Conservation (phyloP, 495 filamentous ascomycete genomes). For the Tetracladium setigerum region DNA sequence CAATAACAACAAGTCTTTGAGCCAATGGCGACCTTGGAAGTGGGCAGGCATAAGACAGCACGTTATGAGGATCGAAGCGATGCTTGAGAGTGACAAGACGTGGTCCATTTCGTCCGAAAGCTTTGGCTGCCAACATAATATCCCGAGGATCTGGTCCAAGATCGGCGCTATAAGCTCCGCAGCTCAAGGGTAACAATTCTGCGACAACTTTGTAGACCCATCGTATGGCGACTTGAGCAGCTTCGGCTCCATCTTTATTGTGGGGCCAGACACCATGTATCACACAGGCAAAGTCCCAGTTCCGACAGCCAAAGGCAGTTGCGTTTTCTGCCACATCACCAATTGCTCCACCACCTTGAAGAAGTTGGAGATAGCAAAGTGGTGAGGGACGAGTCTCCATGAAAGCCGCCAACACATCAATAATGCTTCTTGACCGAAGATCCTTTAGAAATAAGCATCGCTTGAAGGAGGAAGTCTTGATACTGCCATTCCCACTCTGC, state of each 20-base stretch:
- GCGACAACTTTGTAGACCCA: constrained; percentile 52
- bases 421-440: constrained; percentile 35
- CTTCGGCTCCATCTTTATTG: constrained; percentile 43
- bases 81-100: constrained; percentile 48
- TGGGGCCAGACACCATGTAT: constrained; percentile 56
- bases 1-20: constrained; percentile 49
- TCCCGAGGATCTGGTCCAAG: constrained; percentile 58
- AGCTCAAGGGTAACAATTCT: constrained; percentile 41
- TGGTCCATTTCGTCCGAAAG: constrained; percentile 47
- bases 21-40: constrained; percentile 31
- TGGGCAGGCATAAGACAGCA: constrained; percentile 49
- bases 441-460: constrained; percentile 53
- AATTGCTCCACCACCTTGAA: constrained; percentile 52
- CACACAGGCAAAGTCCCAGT: constrained; percentile 59
- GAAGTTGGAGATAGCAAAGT: constrained; percentile 55
- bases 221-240: constrained; percentile 30
- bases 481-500: constrained; percentile 51
- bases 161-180: constrained; percentile 48
- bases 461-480: constrained; percentile 59
- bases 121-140: constrained; percentile 38
- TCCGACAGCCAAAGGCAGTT: constrained; percentile 56
- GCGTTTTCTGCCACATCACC: constrained; percentile 36
- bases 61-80: constrained; percentile 40
- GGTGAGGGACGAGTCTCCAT: constrained; percentile 43
- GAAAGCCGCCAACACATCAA: constrained; percentile 34